phyloP scores from a whole-genome alignment of 1,139 yeast species.

The Scheffersomyces segobiensis region DNA sequence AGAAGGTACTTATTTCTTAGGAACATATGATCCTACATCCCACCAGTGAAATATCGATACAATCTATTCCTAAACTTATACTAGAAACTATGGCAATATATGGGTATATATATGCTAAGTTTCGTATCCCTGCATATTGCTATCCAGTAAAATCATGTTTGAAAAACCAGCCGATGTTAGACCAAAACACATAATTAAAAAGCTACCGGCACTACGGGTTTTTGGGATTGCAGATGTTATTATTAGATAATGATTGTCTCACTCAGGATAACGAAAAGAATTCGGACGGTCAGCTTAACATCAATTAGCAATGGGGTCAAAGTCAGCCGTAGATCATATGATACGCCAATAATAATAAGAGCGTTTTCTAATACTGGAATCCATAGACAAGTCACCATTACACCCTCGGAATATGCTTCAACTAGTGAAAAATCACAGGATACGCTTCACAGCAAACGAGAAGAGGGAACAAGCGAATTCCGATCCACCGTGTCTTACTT shows the following conservation, averaged over 20 bases:
- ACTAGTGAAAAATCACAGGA: neutral
- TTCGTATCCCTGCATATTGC: neutral
- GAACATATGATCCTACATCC: too few species aligned
- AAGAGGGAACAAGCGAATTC: neutral
- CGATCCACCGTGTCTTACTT: conserved; percentile 5
- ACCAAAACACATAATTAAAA: neutral
- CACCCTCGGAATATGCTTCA: neutral
- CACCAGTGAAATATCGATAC: too few species aligned
- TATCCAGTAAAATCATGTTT: neutral
- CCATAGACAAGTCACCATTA: neutral
- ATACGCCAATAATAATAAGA: neutral
- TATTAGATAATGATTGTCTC: neutral
- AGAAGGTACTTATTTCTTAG: too few species aligned
- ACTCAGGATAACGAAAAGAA: neutral
- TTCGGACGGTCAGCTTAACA: neutral
- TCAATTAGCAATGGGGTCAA: neutral
- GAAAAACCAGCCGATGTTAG: neutral
- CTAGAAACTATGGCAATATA: too few species aligned
- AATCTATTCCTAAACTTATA: too few species aligned
- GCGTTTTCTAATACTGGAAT: neutral
- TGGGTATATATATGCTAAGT: too few species aligned
- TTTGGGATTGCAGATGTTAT: neutral
- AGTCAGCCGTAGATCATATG: neutral
- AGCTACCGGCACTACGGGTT: neutral
- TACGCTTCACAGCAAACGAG: neutral